Evolutionary conservation across 2,329 filamentous ascomycete genomes (phyloP).

Genomic region (Diaporthe humulicola): DNA sequence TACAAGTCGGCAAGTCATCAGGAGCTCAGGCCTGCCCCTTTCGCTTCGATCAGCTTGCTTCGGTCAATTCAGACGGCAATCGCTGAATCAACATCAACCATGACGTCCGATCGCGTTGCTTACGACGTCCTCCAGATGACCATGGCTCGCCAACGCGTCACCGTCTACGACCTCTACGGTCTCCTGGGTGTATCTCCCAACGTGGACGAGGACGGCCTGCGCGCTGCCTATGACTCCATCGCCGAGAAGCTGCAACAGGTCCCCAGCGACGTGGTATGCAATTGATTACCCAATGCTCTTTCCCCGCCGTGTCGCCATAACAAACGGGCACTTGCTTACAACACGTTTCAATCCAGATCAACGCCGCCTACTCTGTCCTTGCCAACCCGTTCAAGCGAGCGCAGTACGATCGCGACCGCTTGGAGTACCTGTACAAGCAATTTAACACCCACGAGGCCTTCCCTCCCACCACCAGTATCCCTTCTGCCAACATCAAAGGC

Average conservation of each 20-base stretch:
- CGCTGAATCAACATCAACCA: neutral
- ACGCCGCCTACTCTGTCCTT: slow-evolving; percentile 32
- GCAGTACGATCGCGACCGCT: slow-evolving; percentile 39
- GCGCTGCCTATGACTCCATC: slow-evolving; percentile 29
- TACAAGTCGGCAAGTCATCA: neutral
- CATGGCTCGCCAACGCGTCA: slow-evolving; percentile 31
- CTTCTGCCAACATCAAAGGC: neutral
- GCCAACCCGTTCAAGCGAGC: slow-evolving; percentile 34
- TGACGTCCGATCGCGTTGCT: slow-evolving; percentile 9
- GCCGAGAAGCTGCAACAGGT: slow-evolving; percentile 13
- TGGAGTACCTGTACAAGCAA: slow-evolving; percentile 36
- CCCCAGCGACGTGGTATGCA: slow-evolving; percentile 25
- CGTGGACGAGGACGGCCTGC: slow-evolving; percentile 32
- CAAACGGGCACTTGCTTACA: neutral
- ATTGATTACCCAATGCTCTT: neutral
- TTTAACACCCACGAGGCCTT: slow-evolving; percentile 27
- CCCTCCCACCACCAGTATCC: neutral
- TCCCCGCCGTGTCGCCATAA: neutral
- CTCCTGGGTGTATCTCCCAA: slow-evolving; percentile 32
- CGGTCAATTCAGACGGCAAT: too few species aligned
- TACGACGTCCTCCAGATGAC: slow-evolving; percentile 18
- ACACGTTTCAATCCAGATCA: slow-evolving; percentile 4
- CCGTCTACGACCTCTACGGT: slow-evolving; percentile 37
- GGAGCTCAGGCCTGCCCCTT: too few species aligned
- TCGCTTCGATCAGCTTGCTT: too few species aligned